phyloP scores from a whole-genome alignment of 2,329 filamentous ascomycete species.

The Aspergillus aculeatinus region DNA sequence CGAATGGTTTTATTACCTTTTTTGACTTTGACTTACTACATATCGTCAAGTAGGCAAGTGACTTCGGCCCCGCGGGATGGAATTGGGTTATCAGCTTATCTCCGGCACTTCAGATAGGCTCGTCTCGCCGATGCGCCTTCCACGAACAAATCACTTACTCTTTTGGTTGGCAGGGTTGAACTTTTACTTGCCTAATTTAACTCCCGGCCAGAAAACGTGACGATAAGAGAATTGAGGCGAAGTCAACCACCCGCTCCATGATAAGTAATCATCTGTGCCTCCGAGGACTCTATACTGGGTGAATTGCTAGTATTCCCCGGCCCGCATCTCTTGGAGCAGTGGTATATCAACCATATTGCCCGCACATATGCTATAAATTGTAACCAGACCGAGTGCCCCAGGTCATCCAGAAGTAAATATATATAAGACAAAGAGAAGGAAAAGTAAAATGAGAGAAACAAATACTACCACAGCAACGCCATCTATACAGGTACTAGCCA shows the following conservation, averaged over 20 bases:
- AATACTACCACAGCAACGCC: slow-evolving; percentile 26
- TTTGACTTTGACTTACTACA: too few relatives aligned
- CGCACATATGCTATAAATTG: background rate
- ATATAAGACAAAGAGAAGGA: slow-evolving; percentile 1
- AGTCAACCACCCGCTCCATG: background rate
- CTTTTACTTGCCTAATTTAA: background rate
- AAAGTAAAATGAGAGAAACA: slow-evolving; percentile 3
- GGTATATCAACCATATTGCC: background rate
- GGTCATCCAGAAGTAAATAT: slow-evolving; percentile 1
- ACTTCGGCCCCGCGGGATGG: background rate
- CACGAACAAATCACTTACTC: background rate
- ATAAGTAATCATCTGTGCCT: background rate
- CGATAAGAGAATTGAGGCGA: background rate
- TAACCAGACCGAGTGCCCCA: background rate
- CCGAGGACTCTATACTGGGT: too few relatives aligned
- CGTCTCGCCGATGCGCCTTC: background rate
- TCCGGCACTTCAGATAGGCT: background rate
- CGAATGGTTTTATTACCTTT: too few relatives aligned
- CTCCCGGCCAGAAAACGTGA: background rate
- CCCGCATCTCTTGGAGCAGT: background rate
- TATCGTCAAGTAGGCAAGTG: background rate
- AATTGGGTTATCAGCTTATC: background rate
- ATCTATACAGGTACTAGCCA: slow-evolving; percentile 33
- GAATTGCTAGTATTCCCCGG: background rate
- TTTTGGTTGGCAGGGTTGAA: background rate